Evolutionary conservation across 192 early-diverging fungal species (phyloP).

Genomic region (Obelidium mucronatum): DNA sequence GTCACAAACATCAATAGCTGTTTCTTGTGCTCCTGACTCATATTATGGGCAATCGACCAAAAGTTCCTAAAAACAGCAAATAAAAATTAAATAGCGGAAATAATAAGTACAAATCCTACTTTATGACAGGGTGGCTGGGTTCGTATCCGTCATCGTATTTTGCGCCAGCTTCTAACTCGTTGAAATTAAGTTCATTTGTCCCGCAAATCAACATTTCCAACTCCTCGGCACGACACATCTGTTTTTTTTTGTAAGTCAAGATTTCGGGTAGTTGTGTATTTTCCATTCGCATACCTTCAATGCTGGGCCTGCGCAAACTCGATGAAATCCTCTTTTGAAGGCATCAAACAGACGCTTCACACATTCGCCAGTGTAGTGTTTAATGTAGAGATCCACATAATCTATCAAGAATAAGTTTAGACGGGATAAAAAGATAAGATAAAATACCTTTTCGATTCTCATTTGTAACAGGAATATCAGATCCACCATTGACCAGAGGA

Average conservation of each 20-base stretch:
- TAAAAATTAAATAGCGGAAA: not conserved
- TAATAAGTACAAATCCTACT: conserved; percentile 38
- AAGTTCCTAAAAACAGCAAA: conserved; percentile 58
- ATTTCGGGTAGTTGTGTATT: too few species aligned
- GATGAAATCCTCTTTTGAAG: conserved; percentile 57
- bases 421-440: not conserved
- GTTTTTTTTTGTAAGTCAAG: not conserved
- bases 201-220: conserved; percentile 80
- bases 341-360: conserved; percentile 57
- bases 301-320: conserved; percentile 59
- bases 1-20: conserved; percentile 89
- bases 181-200: conserved; percentile 67
- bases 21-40: conserved; percentile 71
- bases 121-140: conserved; percentile 68
- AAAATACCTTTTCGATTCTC: conserved; percentile 48
- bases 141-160: conserved; percentile 88
- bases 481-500: conserved; percentile 54
- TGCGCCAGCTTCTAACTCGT: conserved; percentile 72
- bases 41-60: conserved; percentile 80
- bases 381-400: conserved; percentile 61
- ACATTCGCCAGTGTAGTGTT: conserved; percentile 48
- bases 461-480: conserved; percentile 59
- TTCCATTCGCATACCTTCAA: too few species aligned
- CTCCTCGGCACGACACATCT: conserved; percentile 72
- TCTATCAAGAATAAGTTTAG: conserved; percentile 17